Conservation (phyloP, 2,329 filamentous ascomycete genomes). For the Cladophialophora carrionii region DNA sequence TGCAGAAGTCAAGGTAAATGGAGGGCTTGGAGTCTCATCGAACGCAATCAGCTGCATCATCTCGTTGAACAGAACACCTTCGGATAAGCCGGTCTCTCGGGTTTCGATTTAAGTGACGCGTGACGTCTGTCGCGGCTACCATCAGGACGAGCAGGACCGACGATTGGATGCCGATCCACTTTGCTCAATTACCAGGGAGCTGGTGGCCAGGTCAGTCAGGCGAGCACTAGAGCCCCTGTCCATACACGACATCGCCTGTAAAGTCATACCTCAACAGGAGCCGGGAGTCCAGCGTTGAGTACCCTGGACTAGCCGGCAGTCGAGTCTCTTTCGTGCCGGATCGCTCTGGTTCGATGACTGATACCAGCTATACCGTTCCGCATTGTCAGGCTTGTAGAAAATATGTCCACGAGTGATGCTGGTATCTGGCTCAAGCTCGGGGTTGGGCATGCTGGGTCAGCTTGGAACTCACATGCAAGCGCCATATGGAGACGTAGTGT, state of each 20-base stretch:
- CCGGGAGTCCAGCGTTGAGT: background rate
- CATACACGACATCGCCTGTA: background rate
- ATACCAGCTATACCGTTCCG: background rate
- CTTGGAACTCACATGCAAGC: background rate
- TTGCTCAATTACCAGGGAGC: background rate
- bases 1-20: background rate
- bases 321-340: background rate
- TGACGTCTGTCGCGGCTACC: background rate
- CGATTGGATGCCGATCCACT: background rate
- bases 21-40: too few species aligned
- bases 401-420: background rate
- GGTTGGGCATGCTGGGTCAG: background rate
- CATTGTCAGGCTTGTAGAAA: background rate
- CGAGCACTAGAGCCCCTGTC: background rate
- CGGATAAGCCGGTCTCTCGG: background rate
- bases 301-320: background rate
- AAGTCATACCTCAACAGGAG: background rate
- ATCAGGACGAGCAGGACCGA: background rate
- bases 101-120: background rate
- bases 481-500: background rate
- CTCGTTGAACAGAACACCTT: background rate
- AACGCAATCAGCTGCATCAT: background rate
- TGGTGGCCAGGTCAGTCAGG: background rate
- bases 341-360: background rate
- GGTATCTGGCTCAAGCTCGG: background rate